Percentiles rank a stretch among this genome's conserved stretches.
Conservation (phyloP, 148 eudicot species). For the Camellia sinensis region DNA sequence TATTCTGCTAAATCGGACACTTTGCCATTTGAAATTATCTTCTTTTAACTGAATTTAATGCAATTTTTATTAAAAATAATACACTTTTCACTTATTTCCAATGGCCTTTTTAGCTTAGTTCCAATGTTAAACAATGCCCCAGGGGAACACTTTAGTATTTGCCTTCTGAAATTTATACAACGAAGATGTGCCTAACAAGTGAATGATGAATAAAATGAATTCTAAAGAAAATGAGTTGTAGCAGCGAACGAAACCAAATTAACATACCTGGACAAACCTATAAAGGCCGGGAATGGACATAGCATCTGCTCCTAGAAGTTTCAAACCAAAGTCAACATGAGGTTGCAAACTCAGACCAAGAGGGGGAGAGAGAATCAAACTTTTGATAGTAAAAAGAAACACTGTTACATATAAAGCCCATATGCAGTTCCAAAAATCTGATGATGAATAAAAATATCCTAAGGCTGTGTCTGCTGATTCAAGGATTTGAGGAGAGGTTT, state of each 20-base stretch:
- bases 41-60: too few relatives aligned
- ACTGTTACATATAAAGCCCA: background rate
- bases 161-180: background rate
- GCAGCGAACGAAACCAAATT: background rate
- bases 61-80: too few relatives aligned
- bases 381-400: background rate
- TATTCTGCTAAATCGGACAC: too few relatives aligned
- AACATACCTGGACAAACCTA: slow-evolving; percentile 74
- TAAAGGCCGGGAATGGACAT: slow-evolving; percentile 94
- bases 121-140: too few relatives aligned
- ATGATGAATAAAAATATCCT: background rate
- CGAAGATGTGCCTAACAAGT: background rate
- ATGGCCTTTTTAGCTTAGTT: too few relatives aligned
- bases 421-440: background rate
- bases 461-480: too few relatives aligned
- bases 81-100: too few relatives aligned
- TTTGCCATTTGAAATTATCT: too few relatives aligned
- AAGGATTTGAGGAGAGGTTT: too few relatives aligned
- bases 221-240: background rate
- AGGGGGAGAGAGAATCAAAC: background rate
- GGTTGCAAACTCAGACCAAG: slow-evolving; percentile 54
- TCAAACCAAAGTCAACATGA: slow-evolving; percentile 92
- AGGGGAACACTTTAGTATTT: too few relatives aligned
- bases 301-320: slow-evolving; percentile 88
- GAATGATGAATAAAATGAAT: background rate